Conservation (phyloP, 148 eudicot genomes). For the Linanthus parryae region DNA sequence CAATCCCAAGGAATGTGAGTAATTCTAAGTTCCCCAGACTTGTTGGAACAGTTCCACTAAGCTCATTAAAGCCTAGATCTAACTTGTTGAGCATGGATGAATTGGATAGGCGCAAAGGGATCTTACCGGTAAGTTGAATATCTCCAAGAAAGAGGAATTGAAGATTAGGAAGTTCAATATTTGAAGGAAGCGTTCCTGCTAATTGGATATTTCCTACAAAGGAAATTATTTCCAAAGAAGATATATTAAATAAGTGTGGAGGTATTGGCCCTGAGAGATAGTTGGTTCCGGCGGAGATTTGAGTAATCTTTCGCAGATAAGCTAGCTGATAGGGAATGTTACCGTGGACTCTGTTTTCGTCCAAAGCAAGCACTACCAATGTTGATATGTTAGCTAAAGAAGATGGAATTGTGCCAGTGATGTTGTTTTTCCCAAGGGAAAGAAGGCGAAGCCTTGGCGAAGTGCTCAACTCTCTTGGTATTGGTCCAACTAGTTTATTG, state of each 20-base stretch:
- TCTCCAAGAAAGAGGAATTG: not conserved
- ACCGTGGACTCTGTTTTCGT: conserved; percentile 5
- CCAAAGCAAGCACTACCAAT: not conserved
- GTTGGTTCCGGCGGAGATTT: conserved; percentile 1
- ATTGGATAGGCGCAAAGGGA: conserved; percentile 10
- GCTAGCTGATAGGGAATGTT: conserved; percentile 9
- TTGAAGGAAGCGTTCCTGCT: conserved; percentile 9
- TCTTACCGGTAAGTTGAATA: conserved; percentile 1
- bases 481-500: not conserved
- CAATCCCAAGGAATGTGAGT: not conserved
- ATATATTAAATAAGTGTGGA: conserved; percentile 7
- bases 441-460: not conserved
- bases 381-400: conserved; percentile 7
- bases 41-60: conserved; percentile 1
- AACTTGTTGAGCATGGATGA: conserved; percentile 7
- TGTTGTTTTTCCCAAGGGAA: not conserved
- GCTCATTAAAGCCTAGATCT: conserved; percentile 3
- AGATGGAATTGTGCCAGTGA: conserved; percentile 9
- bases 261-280: conserved; percentile 16
- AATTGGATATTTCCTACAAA: conserved; percentile 1
- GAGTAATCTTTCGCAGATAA: conserved; percentile 5
- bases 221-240: not conserved
- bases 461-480: not conserved
- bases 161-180: conserved; percentile 7
- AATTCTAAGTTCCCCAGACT: conserved; percentile 6